A percentile compares a stretch with the other conserved stretches of the same genome.
phyloP scores from a whole-genome alignment of 2,329 filamentous ascomycete genomes.

The Sordariomycetes sp. region DNA sequence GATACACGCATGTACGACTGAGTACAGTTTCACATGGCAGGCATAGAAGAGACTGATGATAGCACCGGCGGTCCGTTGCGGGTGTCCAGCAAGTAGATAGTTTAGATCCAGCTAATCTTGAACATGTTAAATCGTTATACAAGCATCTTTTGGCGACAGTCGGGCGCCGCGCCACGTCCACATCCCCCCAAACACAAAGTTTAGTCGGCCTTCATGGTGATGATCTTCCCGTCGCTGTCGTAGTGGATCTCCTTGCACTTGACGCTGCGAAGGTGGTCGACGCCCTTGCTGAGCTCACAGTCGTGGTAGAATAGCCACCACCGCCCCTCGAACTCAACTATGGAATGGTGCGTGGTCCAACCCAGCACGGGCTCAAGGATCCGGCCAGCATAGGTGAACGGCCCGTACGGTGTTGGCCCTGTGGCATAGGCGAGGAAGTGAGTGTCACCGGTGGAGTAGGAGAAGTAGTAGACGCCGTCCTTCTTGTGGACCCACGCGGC shows the following conservation, averaged over 20 bases:
- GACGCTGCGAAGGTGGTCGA: conserved; percentile 59
- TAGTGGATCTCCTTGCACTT: conserved; percentile 68
- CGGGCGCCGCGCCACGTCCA: not conserved
- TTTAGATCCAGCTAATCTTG: not conserved
- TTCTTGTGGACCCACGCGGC: conserved; percentile 71
- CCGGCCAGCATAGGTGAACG: conserved; percentile 58
- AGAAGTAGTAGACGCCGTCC: conserved; percentile 58
- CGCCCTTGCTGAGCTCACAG: conserved; percentile 51
- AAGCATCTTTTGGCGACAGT: not conserved
- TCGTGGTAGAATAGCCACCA: conserved; percentile 74
- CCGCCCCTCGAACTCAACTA: conserved; percentile 57
- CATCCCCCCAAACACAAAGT: not conserved
- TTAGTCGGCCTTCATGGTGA: conserved; percentile 18
- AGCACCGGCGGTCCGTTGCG: not conserved
- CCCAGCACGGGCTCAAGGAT: conserved; percentile 66
- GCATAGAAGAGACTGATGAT: not conserved
- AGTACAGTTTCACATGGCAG: not conserved
- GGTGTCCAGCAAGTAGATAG: not conserved
- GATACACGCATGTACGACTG: not conserved
- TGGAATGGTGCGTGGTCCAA: conserved; percentile 73
- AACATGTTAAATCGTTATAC: not conserved
- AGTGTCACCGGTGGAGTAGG: conserved; percentile 66
- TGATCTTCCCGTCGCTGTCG: conserved; percentile 50
- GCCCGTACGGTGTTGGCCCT: conserved; percentile 50
- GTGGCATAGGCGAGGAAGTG: conserved; percentile 62